Base-by-base conservation (phyloP, 2,329 filamentous ascomycete species). In the Colletotrichum paranaense region DNA sequence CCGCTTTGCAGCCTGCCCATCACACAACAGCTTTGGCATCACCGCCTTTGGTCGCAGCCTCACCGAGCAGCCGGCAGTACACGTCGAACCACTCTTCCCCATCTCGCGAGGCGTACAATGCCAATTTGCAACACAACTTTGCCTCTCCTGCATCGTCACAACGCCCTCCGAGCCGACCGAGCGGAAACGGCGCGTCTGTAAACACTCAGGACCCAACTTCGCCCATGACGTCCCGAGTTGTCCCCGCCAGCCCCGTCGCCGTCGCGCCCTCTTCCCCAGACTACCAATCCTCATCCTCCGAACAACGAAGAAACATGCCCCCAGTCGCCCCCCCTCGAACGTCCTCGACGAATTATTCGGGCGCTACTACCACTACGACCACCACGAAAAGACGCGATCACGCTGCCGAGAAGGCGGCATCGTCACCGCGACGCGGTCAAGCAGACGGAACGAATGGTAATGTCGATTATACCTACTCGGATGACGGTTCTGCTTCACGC, bases 261-360 rank as follows among this genome's bases (percentile, higher is more conserved):
- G 79, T 84, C 75, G 75, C 84, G 55, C 81, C 85, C 19, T 77
- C 81, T 26, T 80, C 84, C 32, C 78, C 83, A 72, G 84, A 88
- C 59, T 84, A 87, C 57, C 81, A 85, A 52, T 81, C 84, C 32
- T 78, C 85, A 24, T 78, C 85, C 69, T 84, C 86, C 74, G 88
- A 88, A 78, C 86, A 87, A 78, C 85, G 86, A 84, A 89, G 84
- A 83, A 89, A 86, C 82, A 91, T 88, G 85, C 91, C 93, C 66
- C 92, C 94, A 28, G 88, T 94, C 77, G 92, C 93, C 68, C 95
- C 94, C 60, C 94, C 94, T 46, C 91, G 95, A 79, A 95, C 94
- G 8, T 97, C 95, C 16, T 97, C 94, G 56, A 93, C 91, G 76
- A 82, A 84, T 74, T 83, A 84, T 75, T 68, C 81, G 2, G 77